Evolutionary conservation across 1,284 basidiomycete genomes (phyloP), one percentile per base, ranked within the genome.

Genomic region (Nidula niveotomentosa): DNA sequence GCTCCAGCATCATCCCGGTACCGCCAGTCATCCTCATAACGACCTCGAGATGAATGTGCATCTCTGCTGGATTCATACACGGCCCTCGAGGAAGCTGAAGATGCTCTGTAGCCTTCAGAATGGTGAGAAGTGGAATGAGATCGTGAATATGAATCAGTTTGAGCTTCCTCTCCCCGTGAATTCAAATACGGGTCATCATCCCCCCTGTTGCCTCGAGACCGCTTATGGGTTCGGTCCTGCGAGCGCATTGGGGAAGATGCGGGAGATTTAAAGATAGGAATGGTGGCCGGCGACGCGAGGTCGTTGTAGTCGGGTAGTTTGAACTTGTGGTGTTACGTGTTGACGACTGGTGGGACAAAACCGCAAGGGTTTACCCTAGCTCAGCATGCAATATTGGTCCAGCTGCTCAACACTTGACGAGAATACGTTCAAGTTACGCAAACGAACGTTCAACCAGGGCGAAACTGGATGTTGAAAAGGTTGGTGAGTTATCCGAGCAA

Each of bases 11-110:
- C 78, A 53, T 70, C 66, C 55, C 72, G 69, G 56, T 75, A 76
- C 83, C 84, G 77, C 83, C 84, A 84, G 56, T 81, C 81, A 56
- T 69, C 64, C 53, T 80, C 80, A 62, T 74, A 76, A 59, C 78
- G 78, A 61, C 63, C 67, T 54, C 78, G 76, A 58, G 81, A 79
- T 17, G 81, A 76, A 54, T 78, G 70, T 12, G 73, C 69, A 53
- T 83, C 83, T 63, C 79, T 75, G 64, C 68, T 78, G 65, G 76
- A 74, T 61, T 78, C 71, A 57, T 76, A 79, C 59, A 74, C 70
- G 52, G 63, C 56, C 56, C 76, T 73, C 56, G 66, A 74, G 47
- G 79, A 73, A 10, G 74, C 69, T 48, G 81, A 70, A 36, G 79
- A 70, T 13, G 72, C 63, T 62, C 78, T 76, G 65, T 80, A 80